Evolutionary conservation across 495 filamentous ascomycete genomes (phyloP), one percentile per base, ranked within the genome.

Genomic region (Aspergillus sclerotiicarbonarius): DNA sequence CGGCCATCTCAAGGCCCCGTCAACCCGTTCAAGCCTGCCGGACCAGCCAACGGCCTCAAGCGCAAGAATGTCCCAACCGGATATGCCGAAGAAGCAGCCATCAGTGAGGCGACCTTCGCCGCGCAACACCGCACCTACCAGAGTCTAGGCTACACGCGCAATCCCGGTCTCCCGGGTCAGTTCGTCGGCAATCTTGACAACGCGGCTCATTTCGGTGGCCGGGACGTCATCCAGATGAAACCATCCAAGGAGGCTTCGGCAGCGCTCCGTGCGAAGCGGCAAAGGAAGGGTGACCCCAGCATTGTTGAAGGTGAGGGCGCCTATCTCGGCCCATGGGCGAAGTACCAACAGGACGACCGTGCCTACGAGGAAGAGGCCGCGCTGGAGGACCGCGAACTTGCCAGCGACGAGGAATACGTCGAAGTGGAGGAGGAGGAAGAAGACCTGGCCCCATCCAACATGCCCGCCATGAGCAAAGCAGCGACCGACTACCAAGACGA

Each of bases 301-400:
- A 78, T 96, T 37, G 85, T 92, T 0, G 90, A 96, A 61, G 94
- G 94, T 0, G 87, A 90, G 6, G 87, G 86, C 37, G 86, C 91
- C 25, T 98, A 97, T 71, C 80, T 92, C 30, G 95, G 94, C 1
- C 95, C 94, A 0, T 99, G 95, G 95, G 94, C 95, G 30, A 84
- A 81, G 68, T 98, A 94, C 62, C 83, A 88, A 57, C 78, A 83
- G 58, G 78, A 85, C 37, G 76, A 80, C 58, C 71, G 79, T 37
- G 76, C 84, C 57, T 90, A 89, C 59, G 86, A 92, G 66, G 76
- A 82, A 21, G 70, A 79, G 54, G 72, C 69, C 35, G 74, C 67
- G 55, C 65, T 62, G 67, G 76, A 67, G 44, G 85, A 73, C 60
- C 87, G 80, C 62, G 86, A 86, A 62, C 73, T 85, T 57, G 89